A percentile compares a stretch with the other conserved stretches of the same genome.
These are phyloP conservation scores for Centella asiatica DNA, from an alignment of 129 eudicot species.

Conservation along the genomic window DNA sequence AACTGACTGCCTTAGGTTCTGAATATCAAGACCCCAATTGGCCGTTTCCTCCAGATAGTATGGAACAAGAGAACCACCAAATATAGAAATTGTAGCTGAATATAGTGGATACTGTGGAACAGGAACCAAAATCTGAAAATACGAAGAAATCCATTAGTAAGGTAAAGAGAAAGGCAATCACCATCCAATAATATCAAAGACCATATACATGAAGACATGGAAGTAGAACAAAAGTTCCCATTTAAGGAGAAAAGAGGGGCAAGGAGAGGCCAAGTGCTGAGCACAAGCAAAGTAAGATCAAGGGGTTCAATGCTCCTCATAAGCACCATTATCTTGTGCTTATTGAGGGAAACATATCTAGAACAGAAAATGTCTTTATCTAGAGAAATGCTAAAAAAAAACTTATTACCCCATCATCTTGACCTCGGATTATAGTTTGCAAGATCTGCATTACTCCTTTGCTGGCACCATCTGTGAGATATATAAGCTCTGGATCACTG, in stretches of 20 bases:
- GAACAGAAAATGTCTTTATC: no score
- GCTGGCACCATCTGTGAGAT: conserved; percentile 96
- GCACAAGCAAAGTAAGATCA: background rate
- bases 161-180: background rate
- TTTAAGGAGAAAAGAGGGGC: background rate
- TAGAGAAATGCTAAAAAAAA: background rate
- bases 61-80: conserved; percentile 92
- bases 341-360: no score
- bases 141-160: background rate
- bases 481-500: conserved; percentile 98
- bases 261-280: background rate
- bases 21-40: conserved; percentile 92
- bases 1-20: conserved; percentile 79
- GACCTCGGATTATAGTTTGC: conserved; percentile 64
- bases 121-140: conserved; percentile 72
- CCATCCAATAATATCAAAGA: background rate
- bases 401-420: conserved; percentile 69
- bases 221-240: background rate
- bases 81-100: conserved; percentile 86
- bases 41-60: conserved; percentile 93
- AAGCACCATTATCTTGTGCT: background rate
- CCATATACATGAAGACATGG: background rate
- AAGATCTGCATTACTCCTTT: conserved; percentile 98
- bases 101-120: conserved; percentile 99
- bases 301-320: background rate